Conservation (phyloP, 139 green algal genomes). For the Chlorella vulgaris region DNA sequence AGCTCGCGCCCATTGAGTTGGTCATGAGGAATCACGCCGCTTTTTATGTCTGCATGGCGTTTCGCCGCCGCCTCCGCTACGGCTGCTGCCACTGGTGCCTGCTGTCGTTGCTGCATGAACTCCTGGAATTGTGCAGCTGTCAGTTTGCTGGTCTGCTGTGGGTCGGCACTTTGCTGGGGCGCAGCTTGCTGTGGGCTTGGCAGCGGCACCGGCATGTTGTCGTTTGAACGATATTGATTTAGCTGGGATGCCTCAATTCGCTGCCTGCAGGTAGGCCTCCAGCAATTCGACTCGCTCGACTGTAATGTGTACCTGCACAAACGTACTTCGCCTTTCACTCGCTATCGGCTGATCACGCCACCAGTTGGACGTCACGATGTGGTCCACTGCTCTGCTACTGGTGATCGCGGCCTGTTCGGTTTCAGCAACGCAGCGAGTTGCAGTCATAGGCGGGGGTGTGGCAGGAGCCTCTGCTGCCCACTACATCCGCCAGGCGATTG, state of each 20-base stretch:
- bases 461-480: constrained; percentile 51
- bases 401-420: not conserved
- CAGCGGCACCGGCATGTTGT: constrained; percentile 5
- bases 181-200: not conserved
- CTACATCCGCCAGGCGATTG: constrained; percentile 30
- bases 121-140: no score
- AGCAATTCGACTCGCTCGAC: no score
- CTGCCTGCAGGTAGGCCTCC: no score
- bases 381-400: not conserved
- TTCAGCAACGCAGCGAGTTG: constrained; percentile 17
- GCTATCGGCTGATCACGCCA: no score
- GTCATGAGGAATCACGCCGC: constrained; percentile 8
- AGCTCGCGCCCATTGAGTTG: constrained; percentile 30
- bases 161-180: not conserved
- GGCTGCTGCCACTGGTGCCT: not conserved
- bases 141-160: not conserved
- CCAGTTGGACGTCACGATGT: no score
- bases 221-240: no score
- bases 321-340: no score
- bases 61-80: not conserved
- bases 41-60: constrained; percentile 15
- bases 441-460: constrained; percentile 59
- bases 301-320: no score
- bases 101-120: no score
- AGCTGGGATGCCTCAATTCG: no score